Percentiles rank a stretch among this genome's conserved stretches.
Evolutionary conservation across 805 yeast genomes (phyloP).

Genomic region (Cyberlindnera americana): DNA sequence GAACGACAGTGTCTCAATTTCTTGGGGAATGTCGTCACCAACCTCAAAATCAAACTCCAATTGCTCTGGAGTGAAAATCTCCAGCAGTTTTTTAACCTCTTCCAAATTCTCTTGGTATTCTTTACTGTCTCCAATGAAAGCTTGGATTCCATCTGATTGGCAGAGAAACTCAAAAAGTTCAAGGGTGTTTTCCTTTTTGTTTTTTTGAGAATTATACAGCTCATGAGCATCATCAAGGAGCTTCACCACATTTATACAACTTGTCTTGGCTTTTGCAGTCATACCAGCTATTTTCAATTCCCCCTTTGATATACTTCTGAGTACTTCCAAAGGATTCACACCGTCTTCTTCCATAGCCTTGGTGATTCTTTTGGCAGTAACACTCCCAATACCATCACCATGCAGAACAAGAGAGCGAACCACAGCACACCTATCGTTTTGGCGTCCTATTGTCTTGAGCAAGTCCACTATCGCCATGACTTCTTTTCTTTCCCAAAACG

Average conservation of each 20-base stretch:
- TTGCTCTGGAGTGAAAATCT: conserved; percentile 31
- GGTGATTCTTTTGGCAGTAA: conserved; percentile 9
- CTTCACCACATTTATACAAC: conserved; percentile 4
- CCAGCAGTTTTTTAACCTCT: conserved; percentile 38
- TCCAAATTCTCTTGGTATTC: conserved; percentile 34
- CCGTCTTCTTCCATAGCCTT: conserved; percentile 9
- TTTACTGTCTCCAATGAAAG: conserved; percentile 22
- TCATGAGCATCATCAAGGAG: not conserved
- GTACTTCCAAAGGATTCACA: conserved; percentile 12
- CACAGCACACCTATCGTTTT: conserved; percentile 57
- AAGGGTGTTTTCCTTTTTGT: conserved; percentile 6
- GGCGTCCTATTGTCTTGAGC: conserved; percentile 57
- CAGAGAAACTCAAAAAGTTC: conserved; percentile 17
- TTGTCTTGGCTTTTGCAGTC: conserved; percentile 4
- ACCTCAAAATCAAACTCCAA: conserved; percentile 13
- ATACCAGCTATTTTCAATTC: conserved; percentile 6
- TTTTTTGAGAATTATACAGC: not conserved
- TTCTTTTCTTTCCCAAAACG: conserved; percentile 79
- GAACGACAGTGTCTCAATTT: conserved; percentile 14
- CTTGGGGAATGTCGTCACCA: not conserved
- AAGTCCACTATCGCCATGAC: conserved; percentile 60
- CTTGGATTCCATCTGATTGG: conserved; percentile 1
- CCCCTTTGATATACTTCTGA: conserved; percentile 7
- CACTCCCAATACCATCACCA: conserved; percentile 54
- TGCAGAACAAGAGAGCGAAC: conserved; percentile 51